Evolutionary conservation across 805 yeast species (phyloP).

Genomic region (Lachancea lanzarotensis): DNA sequence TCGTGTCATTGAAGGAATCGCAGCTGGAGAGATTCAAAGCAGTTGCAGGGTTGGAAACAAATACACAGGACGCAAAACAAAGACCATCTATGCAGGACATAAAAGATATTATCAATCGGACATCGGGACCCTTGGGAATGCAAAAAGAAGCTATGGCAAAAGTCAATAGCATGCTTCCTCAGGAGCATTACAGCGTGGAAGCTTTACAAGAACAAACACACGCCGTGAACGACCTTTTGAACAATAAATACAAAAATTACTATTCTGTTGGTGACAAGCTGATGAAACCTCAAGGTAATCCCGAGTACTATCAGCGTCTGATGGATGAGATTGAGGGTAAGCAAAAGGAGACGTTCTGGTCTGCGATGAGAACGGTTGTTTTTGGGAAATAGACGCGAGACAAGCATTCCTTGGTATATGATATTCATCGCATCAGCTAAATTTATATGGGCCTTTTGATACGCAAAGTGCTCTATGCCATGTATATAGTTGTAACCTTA

Average conservation of each 20-base stretch:
- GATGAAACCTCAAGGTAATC: constrained; percentile 77
- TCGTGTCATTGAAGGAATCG: constrained; percentile 60
- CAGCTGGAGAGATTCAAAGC: constrained; percentile 54
- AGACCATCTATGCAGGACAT: constrained; percentile 38
- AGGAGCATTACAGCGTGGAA: constrained; percentile 46
- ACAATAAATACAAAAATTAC: constrained; percentile 55
- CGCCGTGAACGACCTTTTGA: constrained; percentile 50
- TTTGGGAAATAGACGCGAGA: constrained; percentile 51
- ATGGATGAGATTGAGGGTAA: constrained; percentile 65
- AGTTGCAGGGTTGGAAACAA: constrained; percentile 43
- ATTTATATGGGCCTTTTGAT: not conserved
- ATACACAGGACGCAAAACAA: constrained; percentile 33
- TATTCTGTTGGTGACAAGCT: constrained; percentile 63
- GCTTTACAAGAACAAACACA: constrained; percentile 47
- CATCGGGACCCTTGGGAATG: constrained; percentile 36
- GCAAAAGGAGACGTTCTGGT: constrained; percentile 54
- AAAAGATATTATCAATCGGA: constrained; percentile 34
- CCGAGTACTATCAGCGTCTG: constrained; percentile 66
- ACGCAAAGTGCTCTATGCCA: not conserved
- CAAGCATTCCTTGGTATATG: not conserved
- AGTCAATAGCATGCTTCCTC: constrained; percentile 37
- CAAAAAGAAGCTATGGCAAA: constrained; percentile 43
- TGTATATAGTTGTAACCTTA: constrained; percentile 1
- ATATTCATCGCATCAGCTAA: not conserved
- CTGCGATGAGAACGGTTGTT: constrained; percentile 67